Evolutionary conservation across 805 yeast species (phyloP), one percentile per base, ranked within the genome.

Genomic region (Candida maesae): DNA sequence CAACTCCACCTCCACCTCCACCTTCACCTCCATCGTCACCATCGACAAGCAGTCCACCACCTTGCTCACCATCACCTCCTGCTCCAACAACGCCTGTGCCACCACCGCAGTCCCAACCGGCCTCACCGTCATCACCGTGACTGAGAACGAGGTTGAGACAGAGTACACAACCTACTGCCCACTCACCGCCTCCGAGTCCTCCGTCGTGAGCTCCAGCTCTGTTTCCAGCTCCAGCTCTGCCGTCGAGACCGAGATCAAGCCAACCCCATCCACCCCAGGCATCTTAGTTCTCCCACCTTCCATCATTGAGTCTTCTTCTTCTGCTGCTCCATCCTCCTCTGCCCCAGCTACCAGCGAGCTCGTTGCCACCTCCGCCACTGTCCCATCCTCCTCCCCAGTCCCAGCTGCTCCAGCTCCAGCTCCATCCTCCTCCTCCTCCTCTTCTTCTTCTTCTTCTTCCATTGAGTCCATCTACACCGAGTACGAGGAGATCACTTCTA

Each of bases 131-230:
- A 39, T 42, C 31, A 21, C 29, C 28, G 34, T 32, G 19, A 42
- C 46, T 17, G 33, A 17, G 28, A 34, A 38, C 37, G 35, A 31
- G n/a, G 42, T 42, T 13, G 46, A 20, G 21, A 42, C 46, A n/a
- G 11, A 18, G 29, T 38, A 42, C 39, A 42, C 46, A 39, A 42
- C 46, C 12, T 42, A 42, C 39, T 42, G 46, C 31, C 46, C 46
- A 30, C 38, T 36, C 42, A 56, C 61, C 23, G 57, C 61, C 33
- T 58, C 58, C 38, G 49, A 49, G 33, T 32, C 21, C 31, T 42
- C 63, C 5, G 44, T 36, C 33, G 36, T 36, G 9, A 38, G n/a
- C n/a, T 45, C 18, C 15, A 29, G 13, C 25, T 35, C 2, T n/a
- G n/a, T n/a, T n/a, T 14, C 29, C 15, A 24, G 25, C 25, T 25